Percentiles rank a stretch among this genome's conserved stretches.
phyloP scores from a whole-genome alignment of 2,329 filamentous ascomycete species.

The Epichloe brachyelytri region DNA sequence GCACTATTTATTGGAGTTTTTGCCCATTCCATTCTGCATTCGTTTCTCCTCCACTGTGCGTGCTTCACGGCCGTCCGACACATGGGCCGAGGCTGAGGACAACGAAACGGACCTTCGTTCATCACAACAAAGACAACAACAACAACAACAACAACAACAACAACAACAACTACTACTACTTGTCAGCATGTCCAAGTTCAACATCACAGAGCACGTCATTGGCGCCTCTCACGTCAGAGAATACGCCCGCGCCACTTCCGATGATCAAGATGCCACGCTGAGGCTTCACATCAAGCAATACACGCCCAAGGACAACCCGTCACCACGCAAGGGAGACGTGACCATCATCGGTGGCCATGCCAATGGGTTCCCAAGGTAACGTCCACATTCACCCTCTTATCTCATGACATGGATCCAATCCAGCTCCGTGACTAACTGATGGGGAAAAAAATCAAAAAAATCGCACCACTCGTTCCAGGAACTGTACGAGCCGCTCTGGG shows the following conservation, averaged over 20 bases:
- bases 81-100: too few species aligned
- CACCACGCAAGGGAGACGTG: constrained; percentile 59
- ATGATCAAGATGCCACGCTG: constrained; percentile 62
- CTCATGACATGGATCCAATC: too few species aligned
- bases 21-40: too few species aligned
- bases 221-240: constrained; percentile 70
- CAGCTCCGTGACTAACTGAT: too few species aligned
- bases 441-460: too few species aligned
- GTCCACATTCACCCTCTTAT: neutral
- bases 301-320: constrained; percentile 56
- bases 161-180: neutral
- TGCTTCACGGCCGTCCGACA: too few species aligned
- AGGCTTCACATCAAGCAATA: constrained; percentile 79
- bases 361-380: constrained; percentile 79
- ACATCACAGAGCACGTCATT: constrained; percentile 61
- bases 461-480: constrained; percentile 39
- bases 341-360: constrained; percentile 81
- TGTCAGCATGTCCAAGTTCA: constrained; percentile 28
- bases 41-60: too few species aligned
- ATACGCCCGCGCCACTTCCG: constrained; percentile 59
- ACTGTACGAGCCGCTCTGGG: constrained; percentile 85
- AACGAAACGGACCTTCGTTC: neutral
- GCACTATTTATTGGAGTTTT: too few species aligned
- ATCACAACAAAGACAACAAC: too few species aligned
- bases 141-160: neutral